phyloP scores from a whole-genome alignment of 2,329 filamentous ascomycete species.

The Ceratocystis eucalypticola region DNA sequence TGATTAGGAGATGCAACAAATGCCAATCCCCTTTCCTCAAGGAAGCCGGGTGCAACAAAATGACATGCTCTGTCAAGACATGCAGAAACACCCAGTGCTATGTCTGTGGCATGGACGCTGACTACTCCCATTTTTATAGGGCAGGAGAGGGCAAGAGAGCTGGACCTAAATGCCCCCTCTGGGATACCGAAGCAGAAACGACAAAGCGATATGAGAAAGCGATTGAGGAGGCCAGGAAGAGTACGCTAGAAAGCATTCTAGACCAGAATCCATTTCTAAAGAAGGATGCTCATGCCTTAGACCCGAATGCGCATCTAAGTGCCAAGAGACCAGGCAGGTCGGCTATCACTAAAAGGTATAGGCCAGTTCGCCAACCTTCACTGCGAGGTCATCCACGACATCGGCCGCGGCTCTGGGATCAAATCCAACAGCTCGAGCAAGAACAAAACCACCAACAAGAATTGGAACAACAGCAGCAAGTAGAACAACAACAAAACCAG shows the following conservation, averaged over 20 bases:
- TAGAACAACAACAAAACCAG: too few relatives aligned
- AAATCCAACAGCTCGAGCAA: too few relatives aligned
- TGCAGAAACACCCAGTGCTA: conserved; percentile 50
- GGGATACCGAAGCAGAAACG: conserved; percentile 37
- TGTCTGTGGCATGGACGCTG: conserved; percentile 52
- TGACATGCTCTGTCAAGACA: conserved; percentile 48
- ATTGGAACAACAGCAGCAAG: too few relatives aligned
- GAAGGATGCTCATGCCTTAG: conserved; percentile 29
- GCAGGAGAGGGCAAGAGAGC: conserved; percentile 22
- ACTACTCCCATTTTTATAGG: conserved; percentile 60
- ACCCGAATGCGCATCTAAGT: conserved; percentile 24
- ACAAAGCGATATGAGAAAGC: background rate
- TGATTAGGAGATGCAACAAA: conserved; percentile 64
- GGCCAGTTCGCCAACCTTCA: too few relatives aligned
- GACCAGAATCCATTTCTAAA: conserved; percentile 39
- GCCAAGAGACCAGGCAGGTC: too few relatives aligned
- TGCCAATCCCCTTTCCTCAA: conserved; percentile 67
- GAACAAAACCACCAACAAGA: too few relatives aligned
- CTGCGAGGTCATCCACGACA: too few relatives aligned
- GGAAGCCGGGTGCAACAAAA: conserved; percentile 68
- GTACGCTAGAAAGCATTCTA: conserved; percentile 40
- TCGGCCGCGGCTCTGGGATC: too few relatives aligned
- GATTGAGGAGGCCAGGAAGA: conserved; percentile 23
- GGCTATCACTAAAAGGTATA: too few relatives aligned
- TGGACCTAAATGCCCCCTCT: conserved; percentile 49